Evolutionary conservation across 495 filamentous ascomycete species (phyloP), one percentile per base, ranked within the genome.

Genomic region (Neurospora africana): DNA sequence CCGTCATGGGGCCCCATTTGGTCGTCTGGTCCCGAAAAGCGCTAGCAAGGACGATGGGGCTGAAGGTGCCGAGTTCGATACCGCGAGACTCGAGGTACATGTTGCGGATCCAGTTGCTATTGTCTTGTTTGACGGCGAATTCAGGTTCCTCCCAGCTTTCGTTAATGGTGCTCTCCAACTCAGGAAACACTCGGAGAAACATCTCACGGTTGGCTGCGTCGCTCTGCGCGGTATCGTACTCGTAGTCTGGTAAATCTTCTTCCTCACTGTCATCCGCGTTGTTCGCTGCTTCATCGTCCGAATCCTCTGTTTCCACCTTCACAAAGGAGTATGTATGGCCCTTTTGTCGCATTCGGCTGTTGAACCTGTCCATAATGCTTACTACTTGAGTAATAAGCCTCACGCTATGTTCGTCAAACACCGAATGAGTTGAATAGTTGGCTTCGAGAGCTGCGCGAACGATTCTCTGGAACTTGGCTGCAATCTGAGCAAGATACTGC

Each of bases 11-110:
- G 0, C 80, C 74, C 88, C 87, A 91, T 37, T 88, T 89, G 5
- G 65, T 74, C 0, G 87, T 86, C 73, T 91, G 87, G 41, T 87
- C 82, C 38, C 83, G 84, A 77, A 89, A 86, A 4, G 85, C 77
- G 10, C 73, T 84, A 0, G 80, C 75, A 8, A 88, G 74, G 0
- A 90, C 67, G 0, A 78, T 69, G 5, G 72, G 21, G 68, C 72
- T 76, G 70, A 78, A 74, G 10, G 75, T 75, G 17, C 76, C 75
- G 6, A 82, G 72, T 0, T 79, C 80, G 44, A 80, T 68, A 15
- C 77, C 80, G 19, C 78, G 75, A 23, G 74, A 79, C 27, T 69
- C 7, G 0, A 43, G 27, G 47, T 80, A 78, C 13, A 77, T 39
- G 4, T 70, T 37, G 0, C 53, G 72, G 39, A 82, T 74, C 78